Base-by-base conservation (phyloP, 2,329 filamentous ascomycete genomes). In the Stagonosporopsis vannaccii region DNA sequence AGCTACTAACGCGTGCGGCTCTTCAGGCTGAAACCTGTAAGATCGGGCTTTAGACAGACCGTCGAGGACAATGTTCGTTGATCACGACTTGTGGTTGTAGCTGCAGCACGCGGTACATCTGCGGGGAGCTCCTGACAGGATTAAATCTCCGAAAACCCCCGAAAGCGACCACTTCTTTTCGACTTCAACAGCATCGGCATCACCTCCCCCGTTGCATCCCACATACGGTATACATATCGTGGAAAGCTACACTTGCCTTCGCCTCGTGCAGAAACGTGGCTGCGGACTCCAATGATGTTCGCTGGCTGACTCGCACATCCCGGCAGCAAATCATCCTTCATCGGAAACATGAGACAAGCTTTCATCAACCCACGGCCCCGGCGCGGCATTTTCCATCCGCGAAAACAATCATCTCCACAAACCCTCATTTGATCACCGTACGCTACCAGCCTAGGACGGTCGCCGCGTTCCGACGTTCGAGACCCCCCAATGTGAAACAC, bases 291-390 rank as follows among this genome's bases (percentile, higher is more conserved):
- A 2, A n/a, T 28, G 30, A 32, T 32, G 15, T 32, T n/a, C 15
- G 13, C 4, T 32, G 30, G 30, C n/a, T 32, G 30, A 32, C n/a
- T 9, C 19, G 33, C 33, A 36, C 4, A 12, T 35, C 23, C 43
- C 42, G 17, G 17, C 37, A 13, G 30, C 19, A 53, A 15, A 39
- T 48, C 45, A 40, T 35, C 56, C 51, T 58, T 58, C 57, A 62
- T 62, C 28, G 36, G 28, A 30, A 42, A 49, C 36, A n/a, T 58
- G 48, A 62, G 55, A 60, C 60, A 55, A 32, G 50, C 52, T 50
- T 52, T 44, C 53, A 58, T 41, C 41, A 55, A 60, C 33, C 46
- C 47, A 42, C 35, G 33, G 19, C 51, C 33, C 49, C 23, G 39
- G 36, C 50, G 25, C 51, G 46, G 55, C 40, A 49, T 17, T 36